These are phyloP conservation scores for Termitomyces sp. DNA, from an alignment of 768 basidiomycete species.

Conservation along the genomic window DNA sequence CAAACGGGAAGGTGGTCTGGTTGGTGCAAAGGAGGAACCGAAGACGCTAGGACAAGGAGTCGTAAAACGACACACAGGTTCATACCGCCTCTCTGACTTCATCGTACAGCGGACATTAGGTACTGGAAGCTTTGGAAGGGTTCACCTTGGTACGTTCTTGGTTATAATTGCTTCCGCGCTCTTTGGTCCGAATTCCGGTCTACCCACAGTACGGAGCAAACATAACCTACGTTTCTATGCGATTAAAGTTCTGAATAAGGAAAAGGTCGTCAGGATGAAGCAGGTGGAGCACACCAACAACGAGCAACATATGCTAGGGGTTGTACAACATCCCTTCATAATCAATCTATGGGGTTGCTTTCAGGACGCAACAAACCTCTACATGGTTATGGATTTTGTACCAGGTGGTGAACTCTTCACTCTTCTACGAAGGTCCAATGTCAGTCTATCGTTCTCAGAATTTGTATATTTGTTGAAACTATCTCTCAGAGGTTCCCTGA, in stretches of 20 bases:
- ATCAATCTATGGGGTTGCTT: slow-evolving; percentile 96
- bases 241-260: slow-evolving; percentile 91
- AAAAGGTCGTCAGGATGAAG: slow-evolving; percentile 87
- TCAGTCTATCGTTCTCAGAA: slow-evolving; percentile 30
- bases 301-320: slow-evolving; percentile 82
- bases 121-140: slow-evolving; percentile 97
- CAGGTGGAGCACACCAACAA: slow-evolving; percentile 98
- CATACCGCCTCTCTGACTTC: slow-evolving; percentile 72
- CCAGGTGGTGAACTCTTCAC: slow-evolving; percentile 97
- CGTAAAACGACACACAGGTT: slow-evolving; percentile 50
- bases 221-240: slow-evolving; percentile 96
- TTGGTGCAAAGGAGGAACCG: slow-evolving; percentile 25
- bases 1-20: slow-evolving; percentile 32
- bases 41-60: slow-evolving; percentile 18
- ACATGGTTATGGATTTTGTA: slow-evolving; percentile 98
- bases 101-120: slow-evolving; percentile 81
- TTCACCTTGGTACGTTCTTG: slow-evolving; percentile 64
- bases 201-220: slow-evolving; percentile 69
- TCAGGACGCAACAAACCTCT: slow-evolving; percentile 88
- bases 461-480: slow-evolving; percentile 14
- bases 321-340: slow-evolving; percentile 88
- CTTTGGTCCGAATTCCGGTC: slow-evolving; percentile 5
- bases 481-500: slow-evolving; percentile 81
- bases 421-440: slow-evolving; percentile 84
- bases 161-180: slow-evolving; percentile 7